Evolutionary conservation across 306 rosid species (phyloP).

Genomic region (Trifolium fragiferum): DNA sequence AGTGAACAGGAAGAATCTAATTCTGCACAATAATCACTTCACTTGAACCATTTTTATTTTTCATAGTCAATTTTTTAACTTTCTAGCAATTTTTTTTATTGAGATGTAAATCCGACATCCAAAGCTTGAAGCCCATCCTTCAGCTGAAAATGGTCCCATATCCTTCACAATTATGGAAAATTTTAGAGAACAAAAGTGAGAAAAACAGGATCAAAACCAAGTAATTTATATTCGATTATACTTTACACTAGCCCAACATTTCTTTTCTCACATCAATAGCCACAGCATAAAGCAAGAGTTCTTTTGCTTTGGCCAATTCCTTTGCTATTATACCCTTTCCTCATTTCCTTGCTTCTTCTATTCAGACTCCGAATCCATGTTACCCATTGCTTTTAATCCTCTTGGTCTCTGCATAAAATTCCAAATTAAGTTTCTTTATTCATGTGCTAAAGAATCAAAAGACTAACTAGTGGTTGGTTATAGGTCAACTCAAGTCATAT

Average conservation of each 20-base stretch:
- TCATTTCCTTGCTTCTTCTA: constrained; percentile 42
- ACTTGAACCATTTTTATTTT: background rate
- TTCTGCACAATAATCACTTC: background rate
- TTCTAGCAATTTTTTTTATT: background rate
- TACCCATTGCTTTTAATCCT: constrained; percentile 95
- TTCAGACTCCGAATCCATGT: constrained; percentile 83
- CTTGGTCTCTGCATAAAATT: constrained; percentile 75
- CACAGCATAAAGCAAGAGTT: constrained; percentile 34
- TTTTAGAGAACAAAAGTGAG: constrained; percentile 10
- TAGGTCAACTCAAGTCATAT: background rate
- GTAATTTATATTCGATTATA: constrained; percentile 31
- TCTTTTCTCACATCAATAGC: constrained; percentile 35
- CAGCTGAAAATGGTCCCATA: constrained; percentile 7
- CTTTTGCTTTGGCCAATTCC: background rate
- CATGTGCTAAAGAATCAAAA: constrained; percentile 18
- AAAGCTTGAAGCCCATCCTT: background rate
- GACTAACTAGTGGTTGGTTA: background rate
- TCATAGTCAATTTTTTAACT: background rate
- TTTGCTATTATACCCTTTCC: constrained; percentile 24
- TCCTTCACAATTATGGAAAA: background rate
- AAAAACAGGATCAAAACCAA: constrained; percentile 31
- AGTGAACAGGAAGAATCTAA: background rate
- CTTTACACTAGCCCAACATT: constrained; percentile 47
- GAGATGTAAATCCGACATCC: background rate
- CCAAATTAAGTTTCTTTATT: constrained; percentile 14